These are phyloP conservation scores for Colletotrichum shisoi DNA, from an alignment of 2,329 filamentous ascomycete genomes.

Conservation along the genomic window DNA sequence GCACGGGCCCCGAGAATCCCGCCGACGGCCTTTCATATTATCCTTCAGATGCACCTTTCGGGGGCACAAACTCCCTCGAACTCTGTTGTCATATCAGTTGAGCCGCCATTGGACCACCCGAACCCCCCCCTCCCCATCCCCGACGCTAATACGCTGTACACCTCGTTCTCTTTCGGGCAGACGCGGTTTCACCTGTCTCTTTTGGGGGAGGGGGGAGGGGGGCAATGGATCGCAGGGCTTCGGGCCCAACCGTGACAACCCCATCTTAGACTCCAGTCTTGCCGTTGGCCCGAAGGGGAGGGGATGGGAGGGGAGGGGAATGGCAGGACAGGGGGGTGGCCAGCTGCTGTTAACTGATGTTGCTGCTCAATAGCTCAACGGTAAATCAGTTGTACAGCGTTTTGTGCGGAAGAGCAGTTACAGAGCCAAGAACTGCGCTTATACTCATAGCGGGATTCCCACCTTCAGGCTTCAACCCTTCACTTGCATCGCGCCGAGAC, in stretches of 20 bases:
- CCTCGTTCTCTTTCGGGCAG: slow-evolving; percentile 13
- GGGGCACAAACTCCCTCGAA: slow-evolving; percentile 17
- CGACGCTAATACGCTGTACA: neutral
- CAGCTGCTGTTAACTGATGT: neutral
- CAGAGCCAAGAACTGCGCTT: too few relatives aligned
- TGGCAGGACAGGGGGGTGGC: too few relatives aligned
- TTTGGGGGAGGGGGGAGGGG: neutral
- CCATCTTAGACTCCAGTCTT: neutral
- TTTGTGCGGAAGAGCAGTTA: too few relatives aligned
- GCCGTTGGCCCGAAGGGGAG: neutral
- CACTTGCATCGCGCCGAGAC: slow-evolving; percentile 26
- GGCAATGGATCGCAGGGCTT: neutral
- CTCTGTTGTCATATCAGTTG: slow-evolving; percentile 11
- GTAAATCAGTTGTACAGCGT: too few relatives aligned
- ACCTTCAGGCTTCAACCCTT: too few relatives aligned
- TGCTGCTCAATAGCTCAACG: neutral
- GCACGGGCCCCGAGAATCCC: neutral
- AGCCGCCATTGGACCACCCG: slow-evolving; percentile 17
- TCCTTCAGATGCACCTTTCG: slow-evolving; percentile 17
- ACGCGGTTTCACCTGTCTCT: slow-evolving; percentile 27
- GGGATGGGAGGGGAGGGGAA: too few relatives aligned
- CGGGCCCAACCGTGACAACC: slow-evolving; percentile 6
- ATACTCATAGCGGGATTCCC: too few relatives aligned
- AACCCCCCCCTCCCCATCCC: neutral
- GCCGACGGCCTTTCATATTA: slow-evolving; percentile 10